phyloP scores from a whole-genome alignment of 495 filamentous ascomycete species.

The Penicillium manginii region DNA sequence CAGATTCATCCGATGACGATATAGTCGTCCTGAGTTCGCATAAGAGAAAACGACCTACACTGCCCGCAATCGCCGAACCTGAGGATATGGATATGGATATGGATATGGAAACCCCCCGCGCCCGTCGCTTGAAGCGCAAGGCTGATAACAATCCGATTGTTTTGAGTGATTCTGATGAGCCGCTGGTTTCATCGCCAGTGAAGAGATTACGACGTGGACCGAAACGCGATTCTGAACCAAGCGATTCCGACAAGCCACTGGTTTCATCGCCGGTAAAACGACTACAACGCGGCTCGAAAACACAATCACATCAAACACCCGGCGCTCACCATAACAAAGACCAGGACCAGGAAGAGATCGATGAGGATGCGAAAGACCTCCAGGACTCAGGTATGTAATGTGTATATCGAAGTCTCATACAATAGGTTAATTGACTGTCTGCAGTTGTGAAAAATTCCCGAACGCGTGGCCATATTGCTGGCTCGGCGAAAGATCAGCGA shows the following conservation, averaged over 20 bases:
- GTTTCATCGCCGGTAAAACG: conserved; percentile 34
- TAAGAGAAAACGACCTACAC: conserved; percentile 12
- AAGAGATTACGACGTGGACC: conserved; percentile 23
- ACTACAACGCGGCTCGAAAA: conserved; percentile 12
- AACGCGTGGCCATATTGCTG: conserved; percentile 43
- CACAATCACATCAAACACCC: conserved; percentile 31
- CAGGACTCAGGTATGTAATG: conserved; percentile 44
- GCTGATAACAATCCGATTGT: conserved; percentile 19
- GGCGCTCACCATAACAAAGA: conserved; percentile 20
- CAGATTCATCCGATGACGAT: conserved; percentile 25
- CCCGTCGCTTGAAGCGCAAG: conserved; percentile 28
- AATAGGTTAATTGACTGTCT: not conserved
- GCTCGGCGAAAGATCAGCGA: conserved; percentile 47
- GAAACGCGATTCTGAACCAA: not conserved
- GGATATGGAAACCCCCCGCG: not conserved
- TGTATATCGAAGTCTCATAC: not conserved
- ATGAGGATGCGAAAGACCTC: conserved; percentile 51
- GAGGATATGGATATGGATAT: conserved; percentile 4
- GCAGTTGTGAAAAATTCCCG: conserved; percentile 44
- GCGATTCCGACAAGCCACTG: conserved; percentile 33
- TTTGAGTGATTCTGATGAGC: conserved; percentile 31
- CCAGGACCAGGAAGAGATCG: conserved; percentile 43
- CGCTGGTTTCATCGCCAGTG: conserved; percentile 31
- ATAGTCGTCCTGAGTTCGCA: conserved; percentile 22
- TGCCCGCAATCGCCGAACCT: not conserved